These are phyloP conservation scores for Capsella rubella DNA, from an alignment of 441 rosid species.

Conservation along the genomic window DNA sequence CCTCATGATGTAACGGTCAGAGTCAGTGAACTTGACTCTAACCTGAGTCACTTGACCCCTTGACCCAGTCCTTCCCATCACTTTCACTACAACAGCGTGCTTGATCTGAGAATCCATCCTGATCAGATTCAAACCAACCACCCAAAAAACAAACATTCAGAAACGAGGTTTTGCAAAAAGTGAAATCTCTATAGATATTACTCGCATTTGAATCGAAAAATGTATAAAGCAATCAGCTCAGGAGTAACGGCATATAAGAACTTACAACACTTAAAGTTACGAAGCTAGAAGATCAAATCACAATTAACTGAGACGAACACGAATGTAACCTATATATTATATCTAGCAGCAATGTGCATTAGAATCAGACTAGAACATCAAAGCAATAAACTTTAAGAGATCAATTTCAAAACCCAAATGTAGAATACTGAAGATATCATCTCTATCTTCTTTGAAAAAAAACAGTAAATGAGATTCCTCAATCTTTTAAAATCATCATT, in stretches of 20 bases:
- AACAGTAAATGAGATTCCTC: background rate
- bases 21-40: constrained; percentile 76
- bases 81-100: constrained; percentile 24
- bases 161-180: background rate
- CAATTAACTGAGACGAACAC: background rate
- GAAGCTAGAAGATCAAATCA: background rate
- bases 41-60: constrained; percentile 83
- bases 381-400: background rate
- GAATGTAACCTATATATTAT: background rate
- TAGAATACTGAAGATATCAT: background rate
- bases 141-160: background rate
- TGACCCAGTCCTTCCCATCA: constrained; percentile 23
- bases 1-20: constrained; percentile 85
- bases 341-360: background rate
- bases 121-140: background rate
- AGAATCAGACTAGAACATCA: background rate
- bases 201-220: background rate
- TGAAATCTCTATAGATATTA: background rate
- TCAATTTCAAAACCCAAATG: background rate
- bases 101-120: constrained; percentile 29
- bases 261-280: background rate
- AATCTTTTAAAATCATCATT: background rate
- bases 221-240: background rate
- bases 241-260: background rate
- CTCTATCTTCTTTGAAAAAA: background rate